Conservation (phyloP, 2,329 filamentous ascomycete genomes). For the Trichoderma gracile region DNA sequence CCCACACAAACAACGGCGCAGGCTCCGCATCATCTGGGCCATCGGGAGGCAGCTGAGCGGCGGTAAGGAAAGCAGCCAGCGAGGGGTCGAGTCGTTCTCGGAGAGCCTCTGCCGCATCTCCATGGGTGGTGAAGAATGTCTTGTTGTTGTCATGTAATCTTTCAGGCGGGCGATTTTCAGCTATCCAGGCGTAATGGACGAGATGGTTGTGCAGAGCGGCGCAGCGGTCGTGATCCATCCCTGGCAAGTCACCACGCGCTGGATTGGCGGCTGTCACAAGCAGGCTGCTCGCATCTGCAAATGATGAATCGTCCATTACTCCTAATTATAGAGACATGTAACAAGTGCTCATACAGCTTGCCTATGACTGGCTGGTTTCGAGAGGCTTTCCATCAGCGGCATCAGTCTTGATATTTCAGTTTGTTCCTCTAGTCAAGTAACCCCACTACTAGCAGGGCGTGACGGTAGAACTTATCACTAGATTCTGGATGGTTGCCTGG, state of each 20-base stretch:
- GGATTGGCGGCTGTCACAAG: conserved; percentile 10
- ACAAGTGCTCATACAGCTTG: no score
- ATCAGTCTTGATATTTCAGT: no score
- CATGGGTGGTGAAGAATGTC: conserved; percentile 2
- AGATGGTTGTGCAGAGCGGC: conserved; percentile 38
- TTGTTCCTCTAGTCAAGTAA: no score
- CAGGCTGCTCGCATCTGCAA: neutral
- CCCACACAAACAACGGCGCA: neutral
- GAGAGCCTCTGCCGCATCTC: neutral
- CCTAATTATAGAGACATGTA: no score
- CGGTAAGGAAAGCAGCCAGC: conserved; percentile 6
- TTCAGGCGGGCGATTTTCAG: conserved; percentile 30
- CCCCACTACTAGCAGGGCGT: no score
- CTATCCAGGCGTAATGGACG: conserved; percentile 33
- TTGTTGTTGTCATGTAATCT: neutral
- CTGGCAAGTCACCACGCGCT: neutral
- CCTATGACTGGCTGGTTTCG: no score
- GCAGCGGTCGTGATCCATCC: conserved; percentile 32
- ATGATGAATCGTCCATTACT: neutral
- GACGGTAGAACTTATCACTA: no score
- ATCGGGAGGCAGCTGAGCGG: conserved; percentile 8
- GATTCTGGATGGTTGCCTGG: no score
- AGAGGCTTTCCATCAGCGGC: no score
- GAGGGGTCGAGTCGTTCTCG: neutral
- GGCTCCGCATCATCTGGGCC: neutral